Evolutionary conservation across 768 basidiomycete genomes (phyloP), one percentile per base, ranked within the genome.

Genomic region (Leccinum longicurvipes): DNA sequence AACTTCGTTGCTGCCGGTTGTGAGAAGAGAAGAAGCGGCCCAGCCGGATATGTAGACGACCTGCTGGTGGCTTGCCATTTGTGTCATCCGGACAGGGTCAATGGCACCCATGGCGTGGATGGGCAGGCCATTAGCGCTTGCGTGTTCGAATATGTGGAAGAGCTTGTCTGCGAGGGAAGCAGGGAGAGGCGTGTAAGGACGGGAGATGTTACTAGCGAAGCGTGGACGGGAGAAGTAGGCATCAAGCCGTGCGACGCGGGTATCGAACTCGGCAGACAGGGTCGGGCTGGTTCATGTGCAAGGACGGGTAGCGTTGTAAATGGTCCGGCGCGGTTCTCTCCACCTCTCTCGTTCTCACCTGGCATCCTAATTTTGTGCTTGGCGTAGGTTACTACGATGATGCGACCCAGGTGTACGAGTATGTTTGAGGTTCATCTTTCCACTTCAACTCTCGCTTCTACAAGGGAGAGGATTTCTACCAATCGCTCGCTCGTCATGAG

Each of bases 381-480:
- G 15, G 3, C 21, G 6, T 49, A 92, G 93, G 93, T 42, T 98
- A 96, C 76, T 99, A 98, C 63, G 95, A 99, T 69, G 96, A 93
- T 63, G 93, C 92, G 7, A 98, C 96, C 4, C 85, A 92, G 68
- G 77, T 98, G 56, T 97, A 98, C 76, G 95, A 98, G 72, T 97
- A 90, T 65, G 94, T 90, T 51, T 93, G 93, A 94, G 82, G 82
- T 1, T 79, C 85, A 53, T 93, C 87, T 6, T 97, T 97, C 84
- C 95, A 98, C 74, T 97, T 97, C 73, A n/a, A n/a, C n/a, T 96
- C 91, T 54, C 92, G 96, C 31, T 98, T 96, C 80, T 93, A 89
- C 83, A 89, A 88, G 73, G 96, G 95, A 60, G 89, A 93, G 70
- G 81, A 79, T 1, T 89, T 89, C 71, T 70, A 78, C 23, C 83